These are phyloP conservation scores for Xylaria scruposa DNA, from an alignment of 495 filamentous ascomycete species.

Conservation along the genomic window DNA sequence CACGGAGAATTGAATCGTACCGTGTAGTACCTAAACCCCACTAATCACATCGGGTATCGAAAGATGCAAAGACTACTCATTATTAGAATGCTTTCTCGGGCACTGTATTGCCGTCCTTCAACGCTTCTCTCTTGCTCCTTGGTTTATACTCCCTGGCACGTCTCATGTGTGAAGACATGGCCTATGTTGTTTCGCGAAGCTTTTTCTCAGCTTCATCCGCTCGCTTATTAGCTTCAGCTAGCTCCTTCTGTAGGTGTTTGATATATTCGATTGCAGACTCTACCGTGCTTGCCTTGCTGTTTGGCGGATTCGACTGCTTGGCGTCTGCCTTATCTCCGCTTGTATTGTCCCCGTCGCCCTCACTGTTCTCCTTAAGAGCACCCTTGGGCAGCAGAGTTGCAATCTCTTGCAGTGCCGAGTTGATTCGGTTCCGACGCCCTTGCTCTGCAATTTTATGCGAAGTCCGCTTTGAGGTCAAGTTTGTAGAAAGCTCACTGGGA, in stretches of 20 bases:
- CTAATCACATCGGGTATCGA: constrained; percentile 12
- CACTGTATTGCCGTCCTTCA: not conserved
- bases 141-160: not conserved
- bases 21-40: constrained; percentile 1
- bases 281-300: constrained; percentile 94
- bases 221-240: constrained; percentile 69
- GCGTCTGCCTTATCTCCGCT: constrained; percentile 49
- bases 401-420: constrained; percentile 90
- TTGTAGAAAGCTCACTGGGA: constrained; percentile 87
- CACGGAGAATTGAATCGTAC: not conserved
- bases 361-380: constrained; percentile 43
- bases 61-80: not conserved
- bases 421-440: constrained; percentile 92
- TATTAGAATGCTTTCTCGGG: not conserved
- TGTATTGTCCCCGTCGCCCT: constrained; percentile 49
- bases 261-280: constrained; percentile 97
- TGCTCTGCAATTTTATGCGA: constrained; percentile 98
- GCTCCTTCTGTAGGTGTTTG: constrained; percentile 76
- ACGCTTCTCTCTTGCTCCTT: not conserved
- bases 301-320: constrained; percentile 58
- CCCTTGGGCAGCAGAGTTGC: constrained; percentile 75
- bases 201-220: constrained; percentile 69
- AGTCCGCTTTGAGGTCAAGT: constrained; percentile 93
- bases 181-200: constrained; percentile 43
- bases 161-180: not conserved